Conservation (phyloP, 2,329 filamentous ascomycete species). For the Calonectria multiphialidica region DNA sequence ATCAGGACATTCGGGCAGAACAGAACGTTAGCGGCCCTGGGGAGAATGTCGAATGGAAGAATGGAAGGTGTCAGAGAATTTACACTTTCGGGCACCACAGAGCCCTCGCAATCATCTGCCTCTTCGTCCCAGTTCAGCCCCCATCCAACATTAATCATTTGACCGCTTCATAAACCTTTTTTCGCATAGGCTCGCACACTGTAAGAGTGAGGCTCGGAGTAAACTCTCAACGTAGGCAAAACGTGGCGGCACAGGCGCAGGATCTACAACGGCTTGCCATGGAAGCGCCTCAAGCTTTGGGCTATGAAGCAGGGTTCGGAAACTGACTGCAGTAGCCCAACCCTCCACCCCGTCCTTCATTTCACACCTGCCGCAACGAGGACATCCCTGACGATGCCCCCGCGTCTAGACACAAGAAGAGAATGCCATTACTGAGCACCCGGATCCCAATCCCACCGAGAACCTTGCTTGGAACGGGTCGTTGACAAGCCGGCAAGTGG, state of each 20-base stretch:
- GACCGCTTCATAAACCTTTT: conserved; percentile 1
- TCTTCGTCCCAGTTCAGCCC: not conserved
- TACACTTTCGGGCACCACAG: not conserved
- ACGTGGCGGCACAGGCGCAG: conserved; percentile 27
- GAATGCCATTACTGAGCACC: not conserved
- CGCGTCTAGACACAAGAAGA: conserved; percentile 9
- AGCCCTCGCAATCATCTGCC: not conserved
- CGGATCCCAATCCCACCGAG: conserved; percentile 3
- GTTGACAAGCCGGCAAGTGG: conserved; percentile 9
- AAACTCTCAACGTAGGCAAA: not conserved
- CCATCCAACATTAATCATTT: not conserved
- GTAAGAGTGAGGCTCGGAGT: conserved; percentile 17
- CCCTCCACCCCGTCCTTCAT: conserved; percentile 19
- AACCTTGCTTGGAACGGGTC: conserved; percentile 10
- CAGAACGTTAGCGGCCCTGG: not conserved
- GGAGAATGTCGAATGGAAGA: not conserved
- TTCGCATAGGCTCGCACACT: not conserved
- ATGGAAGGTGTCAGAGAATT: not conserved
- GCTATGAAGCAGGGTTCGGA: conserved; percentile 1
- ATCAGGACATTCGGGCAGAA: conserved; percentile 4
- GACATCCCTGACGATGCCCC: conserved; percentile 13
- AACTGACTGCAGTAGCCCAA: not conserved
- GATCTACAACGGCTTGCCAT: conserved; percentile 29
- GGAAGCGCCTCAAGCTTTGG: conserved; percentile 21
- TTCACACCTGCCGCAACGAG: conserved; percentile 18